Evolutionary conservation across 139 green algal species (phyloP), one percentile per base, ranked within the genome.

Genomic region (Ulvella scutata): DNA sequence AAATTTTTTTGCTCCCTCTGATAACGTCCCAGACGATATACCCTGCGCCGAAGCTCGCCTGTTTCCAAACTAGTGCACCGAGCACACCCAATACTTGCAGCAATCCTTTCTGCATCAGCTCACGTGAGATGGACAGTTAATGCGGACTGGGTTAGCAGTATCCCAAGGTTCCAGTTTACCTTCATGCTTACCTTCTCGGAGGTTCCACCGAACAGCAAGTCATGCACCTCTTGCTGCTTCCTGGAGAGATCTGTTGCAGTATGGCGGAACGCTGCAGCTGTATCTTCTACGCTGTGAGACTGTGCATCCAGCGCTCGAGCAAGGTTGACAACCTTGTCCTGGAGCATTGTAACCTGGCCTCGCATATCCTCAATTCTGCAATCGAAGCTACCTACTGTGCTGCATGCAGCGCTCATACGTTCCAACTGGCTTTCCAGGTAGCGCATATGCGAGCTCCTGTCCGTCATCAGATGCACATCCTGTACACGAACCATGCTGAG

Each of bases 251-350:
- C 51, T 31, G 31, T 26, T 23, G 33, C 33, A 31, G 31, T 67
- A n/a, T n/a, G 4, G 31, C 17, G 31, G 13, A 10, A 67, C 9
- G 31, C 51, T 7, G 31, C n/a, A 26, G 17, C 33, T 34, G 51
- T 23, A 34, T n/a, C 51, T 36, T 67, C 51, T 1, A 67, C 51
- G 17, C 6, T 36, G 13, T 67, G 51, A 67, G 31, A 26, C 51
- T 67, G n/a, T n/a, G 31, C n/a, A 67, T 67, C 51, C 51, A 67
- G 20, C 6, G 33, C n/a, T 26, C 33, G 31, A 6, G 51, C 51
- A n/a, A 67, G 51, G 51, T 67, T 67, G 51, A 67, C 51, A n/a
- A 67, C 51, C 17, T 67, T 67, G 51, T 67, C 51, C 33, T 67
- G 51, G n/a, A 67, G 31, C 9, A 67, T 26, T 1, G 17, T 67